Base-by-base conservation (phyloP, 441 rosid species). In the Arabidopsis lyrata region DNA sequence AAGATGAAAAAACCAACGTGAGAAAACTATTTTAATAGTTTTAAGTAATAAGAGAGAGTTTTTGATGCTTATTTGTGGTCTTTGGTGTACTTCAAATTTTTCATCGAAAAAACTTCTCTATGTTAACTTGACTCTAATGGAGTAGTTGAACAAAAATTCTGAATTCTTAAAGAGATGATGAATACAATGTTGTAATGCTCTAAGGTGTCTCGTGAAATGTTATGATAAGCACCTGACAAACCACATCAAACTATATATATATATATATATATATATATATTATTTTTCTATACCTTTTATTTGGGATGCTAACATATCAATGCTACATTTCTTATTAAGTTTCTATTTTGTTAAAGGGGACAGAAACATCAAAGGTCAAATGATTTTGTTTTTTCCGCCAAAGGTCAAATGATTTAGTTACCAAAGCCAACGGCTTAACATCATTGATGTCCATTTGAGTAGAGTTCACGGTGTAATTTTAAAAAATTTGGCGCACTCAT, bases 391-490 rank as follows among this genome's bases (percentile, higher is more conserved):
- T 18, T 18, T 18, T 18, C 20, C 20, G 20, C 20, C 20, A 18
- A 47, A 64, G 56, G 44, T 64, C 56, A 32, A 12, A 18, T 48
- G 7, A 8, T 49, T 65, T 65, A 49, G 9, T 65, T 1, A 49
- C 14, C 34, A 35, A 49, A 65, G 70, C 35, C 34, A 49, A 65
- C 32, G 18, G 44, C 27, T 64, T 32, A 42, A 63, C 31, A 63
- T 63, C 42, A 63, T 63, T 39, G 38, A 27, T 42, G 14, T 31
- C 35, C 53, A 24, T 6, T 15, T 4, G 16, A 32, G 18, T 34
- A 63, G 42, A 44, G 39, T 15, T 63, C 42, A 41, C 16, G 31
- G 32, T 64, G 20, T 64, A 32, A 34, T 12, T 16, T 8, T 48
- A 5, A 16, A 16, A 12, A 20, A 13, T 8, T 49, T 34, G 34